Conservation (phyloP, 768 basidiomycete genomes). For the Guyanaporus albipodus region DNA sequence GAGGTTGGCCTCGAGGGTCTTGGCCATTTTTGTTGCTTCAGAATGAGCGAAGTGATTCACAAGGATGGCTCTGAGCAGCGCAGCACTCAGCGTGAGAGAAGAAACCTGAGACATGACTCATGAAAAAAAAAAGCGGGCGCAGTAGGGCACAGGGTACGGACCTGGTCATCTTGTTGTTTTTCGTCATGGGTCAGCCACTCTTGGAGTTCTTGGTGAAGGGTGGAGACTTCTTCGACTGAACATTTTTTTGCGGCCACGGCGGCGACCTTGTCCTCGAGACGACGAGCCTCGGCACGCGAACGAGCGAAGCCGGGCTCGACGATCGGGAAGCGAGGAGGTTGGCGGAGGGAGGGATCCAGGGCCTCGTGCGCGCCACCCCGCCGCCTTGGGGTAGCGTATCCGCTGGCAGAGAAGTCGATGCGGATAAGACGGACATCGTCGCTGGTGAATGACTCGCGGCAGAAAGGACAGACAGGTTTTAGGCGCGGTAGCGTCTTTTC, state of each 20-base stretch:
- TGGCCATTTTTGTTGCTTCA: slow-evolving; percentile 67
- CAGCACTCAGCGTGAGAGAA: slow-evolving; percentile 71
- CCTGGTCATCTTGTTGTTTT: slow-evolving; percentile 57
- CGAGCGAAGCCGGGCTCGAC: slow-evolving; percentile 39
- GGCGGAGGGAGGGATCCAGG: slow-evolving; percentile 36
- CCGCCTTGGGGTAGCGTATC: slow-evolving; percentile 65
- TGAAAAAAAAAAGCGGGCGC: background rate
- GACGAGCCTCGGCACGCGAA: slow-evolving; percentile 54
- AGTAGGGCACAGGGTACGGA: slow-evolving; percentile 36
- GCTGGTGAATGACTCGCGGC: slow-evolving; percentile 68
- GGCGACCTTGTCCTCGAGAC: slow-evolving; percentile 74
- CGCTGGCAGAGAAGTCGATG: slow-evolving; percentile 67
- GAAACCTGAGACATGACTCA: slow-evolving; percentile 42
- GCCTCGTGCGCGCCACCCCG: slow-evolving; percentile 47
- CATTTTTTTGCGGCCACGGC: slow-evolving; percentile 81
- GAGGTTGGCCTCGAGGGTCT: slow-evolving; percentile 55
- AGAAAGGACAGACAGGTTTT: slow-evolving; percentile 79
- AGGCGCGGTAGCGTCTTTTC: slow-evolving; percentile 73
- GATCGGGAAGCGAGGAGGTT: slow-evolving; percentile 45
- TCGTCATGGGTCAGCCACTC: slow-evolving; percentile 65
- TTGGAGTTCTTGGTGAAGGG: slow-evolving; percentile 74
- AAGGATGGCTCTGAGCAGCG: slow-evolving; percentile 76
- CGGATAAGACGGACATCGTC: slow-evolving; percentile 73
- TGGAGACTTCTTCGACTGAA: slow-evolving; percentile 79
- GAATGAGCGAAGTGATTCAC: slow-evolving; percentile 80